These are phyloP conservation scores for Saccharomyces hybrid DNA, from an alignment of 1,139 yeast species.

Conservation along the genomic window DNA sequence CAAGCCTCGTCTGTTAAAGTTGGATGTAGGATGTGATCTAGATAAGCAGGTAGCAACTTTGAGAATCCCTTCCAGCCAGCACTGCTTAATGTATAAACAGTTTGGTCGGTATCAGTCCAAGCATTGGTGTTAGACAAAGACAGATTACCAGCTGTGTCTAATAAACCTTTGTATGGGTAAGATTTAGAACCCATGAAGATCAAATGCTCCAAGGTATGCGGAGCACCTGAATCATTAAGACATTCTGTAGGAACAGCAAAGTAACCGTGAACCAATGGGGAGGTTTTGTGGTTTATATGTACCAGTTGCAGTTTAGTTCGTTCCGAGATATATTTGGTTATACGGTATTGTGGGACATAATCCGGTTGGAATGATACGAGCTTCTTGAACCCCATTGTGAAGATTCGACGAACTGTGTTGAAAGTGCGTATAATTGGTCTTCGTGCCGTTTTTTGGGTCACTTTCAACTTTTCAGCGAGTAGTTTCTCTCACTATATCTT, in stretches of 20 bases:
- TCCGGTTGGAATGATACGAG: constrained; percentile 30
- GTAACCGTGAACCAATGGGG: constrained; percentile 87
- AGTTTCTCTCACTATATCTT: neutral
- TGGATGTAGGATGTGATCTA: constrained; percentile 82
- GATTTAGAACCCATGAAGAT: constrained; percentile 89
- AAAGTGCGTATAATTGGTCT: constrained; percentile 2
- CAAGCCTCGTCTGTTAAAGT: constrained; percentile 87
- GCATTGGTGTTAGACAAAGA: constrained; percentile 89
- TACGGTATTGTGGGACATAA: constrained; percentile 31
- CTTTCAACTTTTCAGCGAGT: neutral
- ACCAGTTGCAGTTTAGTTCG: constrained; percentile 80
- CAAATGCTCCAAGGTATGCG: constrained; percentile 93
- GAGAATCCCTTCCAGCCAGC: constrained; percentile 98
- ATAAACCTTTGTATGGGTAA: constrained; percentile 84
- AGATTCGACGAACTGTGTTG: constrained; percentile 1
- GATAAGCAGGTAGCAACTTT: constrained; percentile 72
- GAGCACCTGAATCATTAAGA: constrained; percentile 78
- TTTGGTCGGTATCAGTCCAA: constrained; percentile 94
- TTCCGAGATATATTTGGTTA: constrained; percentile 28
- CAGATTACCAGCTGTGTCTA: constrained; percentile 80
- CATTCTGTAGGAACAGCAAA: constrained; percentile 95
- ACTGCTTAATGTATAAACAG: constrained; percentile 82
- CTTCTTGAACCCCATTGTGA: constrained; percentile 23
- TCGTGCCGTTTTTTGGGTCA: neutral
- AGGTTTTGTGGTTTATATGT: constrained; percentile 60